These are phyloP conservation scores for Fusarium fujikuroi DNA, from an alignment of 2,329 filamentous ascomycete species.

Conservation along the genomic window DNA sequence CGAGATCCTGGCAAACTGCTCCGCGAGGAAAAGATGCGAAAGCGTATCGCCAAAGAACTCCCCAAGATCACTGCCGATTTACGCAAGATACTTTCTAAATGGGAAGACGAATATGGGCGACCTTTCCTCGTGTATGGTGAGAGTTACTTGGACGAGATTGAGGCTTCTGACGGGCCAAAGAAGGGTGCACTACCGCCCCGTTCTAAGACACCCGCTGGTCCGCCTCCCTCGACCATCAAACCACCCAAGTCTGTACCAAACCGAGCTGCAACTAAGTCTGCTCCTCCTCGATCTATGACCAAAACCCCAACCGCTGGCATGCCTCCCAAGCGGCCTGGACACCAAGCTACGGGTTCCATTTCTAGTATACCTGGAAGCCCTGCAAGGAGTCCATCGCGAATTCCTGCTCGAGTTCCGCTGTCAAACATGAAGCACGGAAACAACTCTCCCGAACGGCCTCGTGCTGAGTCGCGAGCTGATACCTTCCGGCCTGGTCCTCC, in stretches of 20 bases:
- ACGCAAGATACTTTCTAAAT: slow-evolving; percentile 80
- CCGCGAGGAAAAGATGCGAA: slow-evolving; percentile 98
- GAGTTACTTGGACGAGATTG: slow-evolving; percentile 87
- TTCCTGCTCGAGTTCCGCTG: slow-evolving; percentile 76
- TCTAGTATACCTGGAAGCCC: slow-evolving; percentile 46
- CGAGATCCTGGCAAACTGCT: slow-evolving; percentile 94
- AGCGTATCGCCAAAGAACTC: slow-evolving; percentile 94
- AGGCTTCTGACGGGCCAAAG: slow-evolving; percentile 65
- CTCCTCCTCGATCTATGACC: slow-evolving; percentile 54
- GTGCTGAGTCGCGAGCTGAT: slow-evolving; percentile 56
- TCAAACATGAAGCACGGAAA: slow-evolving; percentile 75
- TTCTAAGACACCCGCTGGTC: slow-evolving; percentile 79
- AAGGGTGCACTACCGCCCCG: slow-evolving; percentile 63
- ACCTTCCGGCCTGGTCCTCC: slow-evolving; percentile 66
- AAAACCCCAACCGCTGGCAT: slow-evolving; percentile 66
- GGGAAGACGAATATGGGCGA: slow-evolving; percentile 93
- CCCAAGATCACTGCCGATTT: slow-evolving; percentile 92
- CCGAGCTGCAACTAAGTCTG: slow-evolving; percentile 45
- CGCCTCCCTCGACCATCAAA: slow-evolving; percentile 59
- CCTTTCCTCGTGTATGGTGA: slow-evolving; percentile 95
- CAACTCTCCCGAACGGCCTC: slow-evolving; percentile 82
- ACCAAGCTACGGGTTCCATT: slow-evolving; percentile 29
- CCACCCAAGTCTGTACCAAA: slow-evolving; percentile 49
- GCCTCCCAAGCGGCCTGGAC: slow-evolving; percentile 45
- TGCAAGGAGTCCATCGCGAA: slow-evolving; percentile 60